A percentile compares a stretch with the other conserved stretches of the same genome.
phyloP scores from a whole-genome alignment of 2,329 filamentous ascomycete species.

The Aspergillus glaucus region DNA sequence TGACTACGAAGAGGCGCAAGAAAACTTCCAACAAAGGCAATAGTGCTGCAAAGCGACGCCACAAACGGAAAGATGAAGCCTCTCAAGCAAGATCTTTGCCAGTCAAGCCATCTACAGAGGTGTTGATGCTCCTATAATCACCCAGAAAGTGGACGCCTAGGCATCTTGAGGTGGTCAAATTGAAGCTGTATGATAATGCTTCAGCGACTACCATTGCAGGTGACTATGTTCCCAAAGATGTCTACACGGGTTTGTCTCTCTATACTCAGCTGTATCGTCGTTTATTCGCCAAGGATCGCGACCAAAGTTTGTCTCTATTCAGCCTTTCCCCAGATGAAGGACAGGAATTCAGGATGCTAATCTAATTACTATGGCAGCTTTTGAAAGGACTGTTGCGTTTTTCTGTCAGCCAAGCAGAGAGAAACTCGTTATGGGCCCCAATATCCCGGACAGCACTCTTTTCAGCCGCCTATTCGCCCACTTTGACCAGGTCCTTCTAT shows the following conservation, averaged over 20 bases:
- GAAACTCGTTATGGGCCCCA: neutral
- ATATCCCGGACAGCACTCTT: neutral
- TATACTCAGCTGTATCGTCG: neutral
- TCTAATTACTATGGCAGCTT: neutral
- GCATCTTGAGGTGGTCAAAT: neutral
- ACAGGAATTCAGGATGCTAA: neutral
- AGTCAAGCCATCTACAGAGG: neutral
- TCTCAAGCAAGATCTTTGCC: neutral
- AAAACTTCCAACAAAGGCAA: neutral
- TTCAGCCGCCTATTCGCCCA: neutral
- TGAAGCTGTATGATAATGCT: neutral
- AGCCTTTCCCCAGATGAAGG: neutral
- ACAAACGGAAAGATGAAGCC: neutral
- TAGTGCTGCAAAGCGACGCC: neutral
- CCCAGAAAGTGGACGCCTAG: neutral
- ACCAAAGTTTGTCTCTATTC: neutral
- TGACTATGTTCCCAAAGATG: neutral
- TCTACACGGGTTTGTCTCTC: neutral
- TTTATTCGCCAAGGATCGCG: neutral
- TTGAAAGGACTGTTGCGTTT: neutral
- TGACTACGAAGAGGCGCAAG: neutral
- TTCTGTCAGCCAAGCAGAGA: neutral
- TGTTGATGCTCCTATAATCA: neutral
- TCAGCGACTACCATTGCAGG: neutral
- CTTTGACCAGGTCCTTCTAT: neutral